A percentile compares a stretch with the other conserved stretches of the same genome.
Conservation (phyloP, 1,284 basidiomycete genomes). For the Cutaneotrichosporon sp. region DNA sequence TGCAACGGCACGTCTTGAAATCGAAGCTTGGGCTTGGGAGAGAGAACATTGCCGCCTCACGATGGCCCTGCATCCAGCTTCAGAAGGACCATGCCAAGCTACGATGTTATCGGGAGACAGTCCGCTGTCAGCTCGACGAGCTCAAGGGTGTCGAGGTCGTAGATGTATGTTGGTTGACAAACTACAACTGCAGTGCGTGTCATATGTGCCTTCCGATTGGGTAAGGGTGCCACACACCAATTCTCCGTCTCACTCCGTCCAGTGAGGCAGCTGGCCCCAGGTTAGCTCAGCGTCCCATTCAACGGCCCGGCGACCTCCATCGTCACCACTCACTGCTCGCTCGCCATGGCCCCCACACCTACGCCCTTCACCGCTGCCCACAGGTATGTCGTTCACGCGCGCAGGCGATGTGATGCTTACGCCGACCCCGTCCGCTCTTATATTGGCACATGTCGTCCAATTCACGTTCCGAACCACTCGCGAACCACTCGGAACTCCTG, state of each 20-base stretch:
- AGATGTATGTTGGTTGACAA: no score
- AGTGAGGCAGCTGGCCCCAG: neutral
- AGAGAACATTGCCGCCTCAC: no score
- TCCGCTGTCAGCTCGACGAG: no score
- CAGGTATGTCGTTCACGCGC: slow-evolving; percentile 2
- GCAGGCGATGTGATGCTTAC: neutral
- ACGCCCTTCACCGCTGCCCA: slow-evolving; percentile 15
- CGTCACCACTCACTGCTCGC: neutral
- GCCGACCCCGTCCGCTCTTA: no score
- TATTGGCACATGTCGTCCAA: neutral
- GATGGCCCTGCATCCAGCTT: no score
- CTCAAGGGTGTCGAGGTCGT: no score
- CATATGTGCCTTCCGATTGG: neutral
- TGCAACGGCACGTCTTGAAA: no score
- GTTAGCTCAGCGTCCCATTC: neutral
- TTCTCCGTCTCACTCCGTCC: slow-evolving; percentile 1
- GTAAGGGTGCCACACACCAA: slow-evolving; percentile 4
- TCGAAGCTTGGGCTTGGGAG: no score
- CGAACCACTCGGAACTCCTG: no score
- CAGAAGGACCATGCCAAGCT: no score
- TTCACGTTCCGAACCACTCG: neutral
- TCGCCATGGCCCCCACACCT: slow-evolving; percentile 9
- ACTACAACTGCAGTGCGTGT: no score
- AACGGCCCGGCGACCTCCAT: neutral
- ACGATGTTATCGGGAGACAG: no score